phyloP scores from a whole-genome alignment of 495 filamentous ascomycete species.

The Aspergillus taichungensis region DNA sequence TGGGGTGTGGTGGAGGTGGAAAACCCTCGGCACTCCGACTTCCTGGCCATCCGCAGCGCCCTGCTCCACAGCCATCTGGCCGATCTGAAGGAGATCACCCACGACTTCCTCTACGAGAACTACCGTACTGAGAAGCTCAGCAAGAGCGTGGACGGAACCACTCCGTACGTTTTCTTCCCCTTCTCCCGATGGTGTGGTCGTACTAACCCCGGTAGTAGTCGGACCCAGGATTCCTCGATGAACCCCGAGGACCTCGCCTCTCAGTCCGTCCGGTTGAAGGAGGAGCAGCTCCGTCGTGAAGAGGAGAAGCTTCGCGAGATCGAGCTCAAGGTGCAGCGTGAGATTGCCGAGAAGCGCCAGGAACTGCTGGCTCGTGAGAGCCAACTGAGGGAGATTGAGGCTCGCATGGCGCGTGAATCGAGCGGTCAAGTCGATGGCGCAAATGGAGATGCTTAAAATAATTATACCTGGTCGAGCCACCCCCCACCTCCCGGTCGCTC shows the following conservation, averaged over 20 bases:
- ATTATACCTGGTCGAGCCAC: conserved; percentile 22
- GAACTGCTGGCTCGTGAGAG: conserved; percentile 96
- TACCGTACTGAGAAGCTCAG: conserved; percentile 99
- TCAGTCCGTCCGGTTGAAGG: conserved; percentile 96
- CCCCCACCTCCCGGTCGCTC: conserved; percentile 18
- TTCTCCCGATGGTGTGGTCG: neutral
- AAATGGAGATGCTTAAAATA: conserved; percentile 40
- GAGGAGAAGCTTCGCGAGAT: conserved; percentile 99
- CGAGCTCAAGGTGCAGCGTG: conserved; percentile 96
- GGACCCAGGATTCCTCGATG: conserved; percentile 69
- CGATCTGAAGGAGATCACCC: conserved; percentile 97
- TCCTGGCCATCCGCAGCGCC: conserved; percentile 92
- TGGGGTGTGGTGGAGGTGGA: conserved; percentile 99
- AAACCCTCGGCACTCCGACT: conserved; percentile 97
- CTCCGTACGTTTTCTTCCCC: conserved; percentile 56
- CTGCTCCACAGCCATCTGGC: conserved; percentile 95
- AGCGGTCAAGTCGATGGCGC: conserved; percentile 37
- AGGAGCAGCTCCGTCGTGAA: conserved; percentile 96
- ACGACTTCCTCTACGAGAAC: conserved; percentile 99
- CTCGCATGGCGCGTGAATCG: conserved; percentile 64
- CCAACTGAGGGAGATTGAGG: conserved; percentile 92
- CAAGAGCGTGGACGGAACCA: conserved; percentile 92
- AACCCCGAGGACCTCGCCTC: conserved; percentile 95
- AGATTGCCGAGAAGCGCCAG: conserved; percentile 99
- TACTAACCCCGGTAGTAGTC: conserved; percentile 22